Conservation (phyloP, 768 basidiomycete genomes). For the Pleurotus platypus region DNA sequence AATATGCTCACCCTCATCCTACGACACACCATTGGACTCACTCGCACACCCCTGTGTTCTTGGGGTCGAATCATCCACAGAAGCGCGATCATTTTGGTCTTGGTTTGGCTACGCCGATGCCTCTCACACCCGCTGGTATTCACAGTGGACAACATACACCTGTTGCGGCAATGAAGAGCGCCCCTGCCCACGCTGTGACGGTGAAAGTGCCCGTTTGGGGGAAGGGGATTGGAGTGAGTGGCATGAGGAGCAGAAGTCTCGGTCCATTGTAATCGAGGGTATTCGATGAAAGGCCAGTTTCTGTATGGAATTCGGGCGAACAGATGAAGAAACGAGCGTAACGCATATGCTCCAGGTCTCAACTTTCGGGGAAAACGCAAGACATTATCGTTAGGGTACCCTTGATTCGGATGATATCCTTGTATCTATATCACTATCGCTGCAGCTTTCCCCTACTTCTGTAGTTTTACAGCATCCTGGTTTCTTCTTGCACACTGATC, state of each 20-base stretch:
- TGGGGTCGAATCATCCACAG: background rate
- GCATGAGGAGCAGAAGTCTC: slow-evolving; percentile 2
- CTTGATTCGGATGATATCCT: too few species aligned
- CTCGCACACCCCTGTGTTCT: background rate
- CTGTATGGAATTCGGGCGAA: too few species aligned
- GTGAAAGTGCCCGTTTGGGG: slow-evolving; percentile 3
- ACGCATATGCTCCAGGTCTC: too few species aligned
- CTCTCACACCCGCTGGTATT: background rate
- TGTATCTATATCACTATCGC: too few species aligned
- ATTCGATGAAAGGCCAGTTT: too few species aligned
- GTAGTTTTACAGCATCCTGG: too few species aligned
- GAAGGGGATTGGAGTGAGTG: background rate
- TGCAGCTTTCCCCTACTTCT: too few species aligned
- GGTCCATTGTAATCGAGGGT: background rate
- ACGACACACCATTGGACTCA: background rate
- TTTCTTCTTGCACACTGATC: too few species aligned
- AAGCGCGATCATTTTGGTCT: background rate
- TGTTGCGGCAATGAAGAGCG: slow-evolving; percentile 1
- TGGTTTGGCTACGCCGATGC: background rate
- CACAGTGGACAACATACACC: background rate
- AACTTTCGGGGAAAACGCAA: too few species aligned
- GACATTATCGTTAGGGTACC: too few species aligned
- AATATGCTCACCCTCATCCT: background rate
- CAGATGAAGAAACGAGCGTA: too few species aligned
- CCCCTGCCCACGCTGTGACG: slow-evolving; percentile 4